These are phyloP conservation scores for Paraphaeosphaeria minitans DNA, from an alignment of 2,329 filamentous ascomycete genomes.

Conservation along the genomic window DNA sequence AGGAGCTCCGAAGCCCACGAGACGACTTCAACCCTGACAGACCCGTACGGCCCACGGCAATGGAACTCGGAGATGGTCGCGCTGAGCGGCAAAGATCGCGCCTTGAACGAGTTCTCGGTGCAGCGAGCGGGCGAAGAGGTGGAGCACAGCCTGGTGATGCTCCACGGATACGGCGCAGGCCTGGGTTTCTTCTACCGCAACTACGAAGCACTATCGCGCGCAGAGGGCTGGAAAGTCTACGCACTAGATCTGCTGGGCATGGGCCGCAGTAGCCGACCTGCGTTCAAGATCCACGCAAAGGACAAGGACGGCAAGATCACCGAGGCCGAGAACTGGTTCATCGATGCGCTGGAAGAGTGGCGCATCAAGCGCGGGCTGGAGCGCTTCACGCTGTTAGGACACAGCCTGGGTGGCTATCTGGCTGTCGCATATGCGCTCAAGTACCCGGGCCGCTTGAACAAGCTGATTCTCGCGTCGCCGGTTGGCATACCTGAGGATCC, in stretches of 20 bases:
- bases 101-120: conserved; percentile 90
- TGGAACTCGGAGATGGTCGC: conserved; percentile 87
- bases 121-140: conserved; percentile 79
- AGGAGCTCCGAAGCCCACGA: conserved; percentile 48
- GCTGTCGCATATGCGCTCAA: conserved; percentile 95
- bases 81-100: conserved; percentile 82
- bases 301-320: conserved; percentile 77
- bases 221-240: conserved; percentile 84
- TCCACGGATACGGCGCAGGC: conserved; percentile 95
- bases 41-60: conserved; percentile 82
- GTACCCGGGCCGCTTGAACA: conserved; percentile 92
- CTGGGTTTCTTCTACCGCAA: conserved; percentile 99
- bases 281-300: conserved; percentile 84
- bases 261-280: conserved; percentile 83
- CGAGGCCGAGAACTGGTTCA: conserved; percentile 94
- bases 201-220: conserved; percentile 82
- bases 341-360: conserved; percentile 97
- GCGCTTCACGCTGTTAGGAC: conserved; percentile 88
- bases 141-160: conserved; percentile 88
- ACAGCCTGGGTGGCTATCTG: conserved; percentile 93
- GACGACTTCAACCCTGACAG: conserved; percentile 58
- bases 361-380: conserved; percentile 86
- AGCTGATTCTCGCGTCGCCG: conserved; percentile 91
- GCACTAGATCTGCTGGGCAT: conserved; percentile 95
- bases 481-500: conserved; percentile 95